Evolutionary conservation across 805 yeast genomes (phyloP).

Genomic region (Lachancea fermentati): DNA sequence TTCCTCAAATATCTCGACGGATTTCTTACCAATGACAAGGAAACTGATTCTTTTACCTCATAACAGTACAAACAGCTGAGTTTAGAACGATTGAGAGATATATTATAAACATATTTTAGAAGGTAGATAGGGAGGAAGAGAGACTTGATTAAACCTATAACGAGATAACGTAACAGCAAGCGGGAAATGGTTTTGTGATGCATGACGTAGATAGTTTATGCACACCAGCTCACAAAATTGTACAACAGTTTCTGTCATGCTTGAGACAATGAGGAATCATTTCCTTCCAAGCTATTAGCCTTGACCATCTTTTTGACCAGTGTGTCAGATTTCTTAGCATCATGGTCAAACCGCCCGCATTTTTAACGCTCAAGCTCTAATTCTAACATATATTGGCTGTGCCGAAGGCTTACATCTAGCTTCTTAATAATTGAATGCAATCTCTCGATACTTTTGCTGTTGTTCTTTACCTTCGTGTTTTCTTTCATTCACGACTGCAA

Average conservation of each 20-base stretch:
- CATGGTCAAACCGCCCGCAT: neutral
- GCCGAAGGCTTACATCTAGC: too few relatives aligned
- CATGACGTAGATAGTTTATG: neutral
- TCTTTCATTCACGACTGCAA: neutral
- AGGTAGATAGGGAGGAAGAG: neutral
- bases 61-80: neutral
- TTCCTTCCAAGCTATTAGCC: constrained; percentile 3
- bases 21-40: neutral
- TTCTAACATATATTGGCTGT: neutral
- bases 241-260: neutral
- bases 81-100: too few relatives aligned
- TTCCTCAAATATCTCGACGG: neutral
- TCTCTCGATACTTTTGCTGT: neutral
- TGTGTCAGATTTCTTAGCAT: constrained; percentile 1
- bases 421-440: constrained; percentile 2
- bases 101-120: neutral
- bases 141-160: neutral
- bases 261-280: constrained; percentile 1
- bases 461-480: neutral
- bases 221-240: neutral
- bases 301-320: neutral
- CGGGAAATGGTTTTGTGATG: neutral
- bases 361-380: constrained; percentile 1
- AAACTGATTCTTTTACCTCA: neutral
- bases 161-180: neutral